These are phyloP conservation scores for Silene coronaria DNA, from an alignment of 179 eudicot species.

Conservation along the genomic window DNA sequence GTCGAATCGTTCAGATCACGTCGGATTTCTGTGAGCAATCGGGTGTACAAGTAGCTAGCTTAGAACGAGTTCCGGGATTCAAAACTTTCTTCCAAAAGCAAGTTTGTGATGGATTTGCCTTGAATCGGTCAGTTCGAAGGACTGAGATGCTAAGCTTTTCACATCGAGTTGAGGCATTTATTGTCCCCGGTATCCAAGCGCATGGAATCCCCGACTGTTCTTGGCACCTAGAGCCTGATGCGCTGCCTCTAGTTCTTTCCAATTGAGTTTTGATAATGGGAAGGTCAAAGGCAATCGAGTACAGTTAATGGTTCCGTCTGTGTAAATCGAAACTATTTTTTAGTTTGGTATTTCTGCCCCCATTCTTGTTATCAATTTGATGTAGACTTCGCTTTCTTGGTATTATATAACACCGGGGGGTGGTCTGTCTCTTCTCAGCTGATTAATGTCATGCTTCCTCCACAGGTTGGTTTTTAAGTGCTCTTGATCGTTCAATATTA, in stretches of 20 bases:
- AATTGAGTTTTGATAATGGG: constrained; percentile 10
- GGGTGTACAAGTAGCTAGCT: constrained; percentile 21
- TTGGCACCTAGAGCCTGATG: constrained; percentile 69
- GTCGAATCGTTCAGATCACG: constrained; percentile 34
- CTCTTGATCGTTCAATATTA: neutral
- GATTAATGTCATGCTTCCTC: no score
- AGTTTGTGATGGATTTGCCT: constrained; percentile 39
- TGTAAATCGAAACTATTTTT: neutral
- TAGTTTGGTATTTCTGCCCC: neutral
- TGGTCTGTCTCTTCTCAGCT: no score
- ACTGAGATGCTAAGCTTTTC: constrained; percentile 47
- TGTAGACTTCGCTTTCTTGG: neutral
- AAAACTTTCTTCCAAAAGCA: constrained; percentile 34
- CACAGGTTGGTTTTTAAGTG: no score
- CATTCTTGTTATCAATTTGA: neutral
- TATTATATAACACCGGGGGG: neutral
- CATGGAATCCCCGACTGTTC: constrained; percentile 54
- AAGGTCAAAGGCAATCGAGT: neutral
- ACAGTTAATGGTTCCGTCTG: neutral
- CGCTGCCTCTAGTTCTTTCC: constrained; percentile 39
- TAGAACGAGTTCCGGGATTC: constrained; percentile 34
- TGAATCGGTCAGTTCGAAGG: constrained; percentile 37
- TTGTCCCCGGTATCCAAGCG: constrained; percentile 47
- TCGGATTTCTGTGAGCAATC: constrained; percentile 28
- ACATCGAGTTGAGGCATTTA: constrained; percentile 49